phyloP scores from a whole-genome alignment of 163 green algal species.

The Scenedesmus sp. region DNA sequence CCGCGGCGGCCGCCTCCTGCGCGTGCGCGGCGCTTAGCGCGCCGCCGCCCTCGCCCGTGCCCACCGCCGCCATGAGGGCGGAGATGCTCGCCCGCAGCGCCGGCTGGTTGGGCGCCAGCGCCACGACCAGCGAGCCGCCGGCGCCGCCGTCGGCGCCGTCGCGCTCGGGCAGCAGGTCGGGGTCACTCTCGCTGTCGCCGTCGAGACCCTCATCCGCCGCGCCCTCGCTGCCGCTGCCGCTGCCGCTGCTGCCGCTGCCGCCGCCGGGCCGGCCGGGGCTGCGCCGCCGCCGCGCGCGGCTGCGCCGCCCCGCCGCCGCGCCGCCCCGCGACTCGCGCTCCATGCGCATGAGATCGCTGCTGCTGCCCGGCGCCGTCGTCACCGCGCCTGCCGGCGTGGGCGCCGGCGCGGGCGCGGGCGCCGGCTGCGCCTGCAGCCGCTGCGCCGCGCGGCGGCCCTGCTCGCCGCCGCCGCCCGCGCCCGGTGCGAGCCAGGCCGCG shows the following conservation, averaged over 20 bases:
- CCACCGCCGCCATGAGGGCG: constrained; percentile 46
- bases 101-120: neutral
- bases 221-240: constrained; percentile 14
- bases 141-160: neutral
- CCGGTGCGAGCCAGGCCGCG: no score
- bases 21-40: neutral
- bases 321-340: neutral
- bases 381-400: neutral
- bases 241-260: neutral
- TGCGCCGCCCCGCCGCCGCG: no score
- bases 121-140: neutral
- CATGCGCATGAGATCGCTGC: constrained; percentile 35
- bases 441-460: constrained; percentile 3
- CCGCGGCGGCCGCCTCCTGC: constrained; percentile 26
- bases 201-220: constrained; percentile 5
- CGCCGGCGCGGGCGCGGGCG: neutral
- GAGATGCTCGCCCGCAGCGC: constrained; percentile 50
- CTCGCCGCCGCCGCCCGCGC: no score
- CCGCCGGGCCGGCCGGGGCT: neutral
- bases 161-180: constrained; percentile 9
- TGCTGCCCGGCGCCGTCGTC: constrained; percentile 22
- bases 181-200: constrained; percentile 3
- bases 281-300: no score
- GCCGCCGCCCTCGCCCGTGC: neutral
- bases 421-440: neutral